These are phyloP conservation scores for Glaciozyma martinii DNA, from an alignment of 768 basidiomycete species.

Conservation along the genomic window DNA sequence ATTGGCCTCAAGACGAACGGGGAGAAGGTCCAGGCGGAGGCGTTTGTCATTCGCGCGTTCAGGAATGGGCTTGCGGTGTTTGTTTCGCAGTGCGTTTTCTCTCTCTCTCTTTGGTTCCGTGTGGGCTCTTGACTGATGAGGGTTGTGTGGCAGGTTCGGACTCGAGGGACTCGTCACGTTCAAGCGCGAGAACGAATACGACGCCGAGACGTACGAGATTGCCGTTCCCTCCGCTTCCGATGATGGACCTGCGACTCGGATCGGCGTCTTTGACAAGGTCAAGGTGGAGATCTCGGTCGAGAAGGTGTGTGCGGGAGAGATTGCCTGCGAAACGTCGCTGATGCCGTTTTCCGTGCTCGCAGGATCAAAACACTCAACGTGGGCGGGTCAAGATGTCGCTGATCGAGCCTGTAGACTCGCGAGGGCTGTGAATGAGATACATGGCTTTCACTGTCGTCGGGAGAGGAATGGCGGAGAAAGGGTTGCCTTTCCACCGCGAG, in stretches of 20 bases:
- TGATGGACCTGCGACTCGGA: conserved; percentile 46
- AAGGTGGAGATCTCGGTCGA: conserved; percentile 82
- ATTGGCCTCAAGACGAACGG: conserved; percentile 36
- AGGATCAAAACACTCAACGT: conserved; percentile 32
- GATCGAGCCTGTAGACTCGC: conserved; percentile 19
- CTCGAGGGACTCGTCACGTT: conserved; percentile 91
- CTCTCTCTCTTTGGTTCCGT: neutral
- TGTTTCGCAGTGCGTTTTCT: conserved; percentile 77
- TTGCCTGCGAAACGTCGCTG: neutral
- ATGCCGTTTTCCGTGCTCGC: neutral
- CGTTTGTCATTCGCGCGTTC: conserved; percentile 88
- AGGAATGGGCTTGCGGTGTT: conserved; percentile 95
- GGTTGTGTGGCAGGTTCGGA: conserved; percentile 55
- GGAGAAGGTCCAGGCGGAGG: conserved; percentile 58
- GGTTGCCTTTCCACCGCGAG: no score
- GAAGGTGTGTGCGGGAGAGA: conserved; percentile 47
- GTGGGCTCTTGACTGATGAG: neutral
- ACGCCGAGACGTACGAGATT: conserved; percentile 81
- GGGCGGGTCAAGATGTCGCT: conserved; percentile 30
- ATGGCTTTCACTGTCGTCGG: no score
- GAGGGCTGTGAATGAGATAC: conserved; percentile 1
- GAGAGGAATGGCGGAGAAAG: no score
- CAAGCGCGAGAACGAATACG: conserved; percentile 79
- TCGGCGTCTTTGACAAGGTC: conserved; percentile 91
- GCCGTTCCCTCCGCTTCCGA: conserved; percentile 52